These are phyloP conservation scores for Colletotrichum gigasporum DNA, from an alignment of 2,329 filamentous ascomycete species.

Conservation along the genomic window DNA sequence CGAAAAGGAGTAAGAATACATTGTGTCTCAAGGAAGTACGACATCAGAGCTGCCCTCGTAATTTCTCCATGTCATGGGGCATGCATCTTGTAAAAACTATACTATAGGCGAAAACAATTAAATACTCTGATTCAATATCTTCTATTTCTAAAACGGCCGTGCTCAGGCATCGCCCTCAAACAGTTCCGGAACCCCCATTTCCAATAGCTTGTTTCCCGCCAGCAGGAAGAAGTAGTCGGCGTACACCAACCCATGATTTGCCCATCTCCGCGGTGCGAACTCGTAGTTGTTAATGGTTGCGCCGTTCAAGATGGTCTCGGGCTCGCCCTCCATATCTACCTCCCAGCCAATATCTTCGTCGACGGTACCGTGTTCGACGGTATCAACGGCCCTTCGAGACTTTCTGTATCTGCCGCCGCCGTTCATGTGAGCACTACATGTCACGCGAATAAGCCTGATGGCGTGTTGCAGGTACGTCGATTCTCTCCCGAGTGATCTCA, in stretches of 20 bases:
- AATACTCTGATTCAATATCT: neutral
- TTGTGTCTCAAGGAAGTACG: too few relatives aligned
- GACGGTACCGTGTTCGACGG: constrained; percentile 35
- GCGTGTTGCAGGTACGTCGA: constrained; percentile 40
- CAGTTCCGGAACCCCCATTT: constrained; percentile 35
- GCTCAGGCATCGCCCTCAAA: neutral
- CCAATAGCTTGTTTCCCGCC: constrained; percentile 54
- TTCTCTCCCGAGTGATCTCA: constrained; percentile 30
- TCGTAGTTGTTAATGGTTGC: constrained; percentile 58
- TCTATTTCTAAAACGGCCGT: neutral
- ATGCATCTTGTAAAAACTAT: too few relatives aligned
- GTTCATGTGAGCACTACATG: constrained; percentile 38
- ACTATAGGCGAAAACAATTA: too few relatives aligned
- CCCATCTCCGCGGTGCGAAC: constrained; percentile 53
- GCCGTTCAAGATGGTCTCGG: constrained; percentile 55
- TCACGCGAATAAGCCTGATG: constrained; percentile 38
- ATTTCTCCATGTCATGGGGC: too few relatives aligned
- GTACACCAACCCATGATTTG: constrained; percentile 58
- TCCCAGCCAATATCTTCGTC: constrained; percentile 27
- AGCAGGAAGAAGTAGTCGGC: constrained; percentile 59
- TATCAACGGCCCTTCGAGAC: constrained; percentile 28
- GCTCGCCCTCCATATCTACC: constrained; percentile 38
- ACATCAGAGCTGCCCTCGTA: too few relatives aligned
- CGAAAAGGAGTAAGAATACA: neutral
- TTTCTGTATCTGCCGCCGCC: constrained; percentile 32